These are phyloP conservation scores for Magnusiomyces ingens DNA, from an alignment of 1,139 yeast genomes.

Conservation along the genomic window DNA sequence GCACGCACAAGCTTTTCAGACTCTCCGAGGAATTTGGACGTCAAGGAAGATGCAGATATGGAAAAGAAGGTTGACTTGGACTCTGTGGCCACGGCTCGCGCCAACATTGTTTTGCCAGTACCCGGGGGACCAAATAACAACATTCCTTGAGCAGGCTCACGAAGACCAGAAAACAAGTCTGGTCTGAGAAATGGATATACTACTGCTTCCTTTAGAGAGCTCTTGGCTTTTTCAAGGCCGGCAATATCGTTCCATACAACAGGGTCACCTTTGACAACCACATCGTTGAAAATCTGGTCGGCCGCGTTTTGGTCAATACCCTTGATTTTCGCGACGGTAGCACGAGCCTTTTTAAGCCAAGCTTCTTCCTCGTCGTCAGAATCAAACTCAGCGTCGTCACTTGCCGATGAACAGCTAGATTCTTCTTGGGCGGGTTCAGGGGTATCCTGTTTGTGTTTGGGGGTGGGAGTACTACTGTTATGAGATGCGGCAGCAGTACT, in stretches of 20 bases:
- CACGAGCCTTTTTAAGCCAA: conserved; percentile 22
- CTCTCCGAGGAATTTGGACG: conserved; percentile 84
- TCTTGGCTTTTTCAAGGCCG: conserved; percentile 85
- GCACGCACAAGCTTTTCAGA: conserved; percentile 92
- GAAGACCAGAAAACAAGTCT: conserved; percentile 79
- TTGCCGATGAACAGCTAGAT: too few relatives aligned
- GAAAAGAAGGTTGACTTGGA: conserved; percentile 91
- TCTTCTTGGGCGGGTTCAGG: background rate
- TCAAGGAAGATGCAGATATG: conserved; percentile 84
- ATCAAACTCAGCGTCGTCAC: conserved; percentile 1
- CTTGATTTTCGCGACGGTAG: conserved; percentile 10
- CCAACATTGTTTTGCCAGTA: conserved; percentile 96
- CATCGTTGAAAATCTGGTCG: conserved; percentile 80
- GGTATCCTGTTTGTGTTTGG: background rate
- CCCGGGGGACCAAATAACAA: conserved; percentile 96
- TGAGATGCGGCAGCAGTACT: background rate
- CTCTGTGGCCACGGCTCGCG: conserved; percentile 96
- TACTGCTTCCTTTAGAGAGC: conserved; percentile 88
- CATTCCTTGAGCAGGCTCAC: conserved; percentile 98
- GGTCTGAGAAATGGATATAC: conserved; percentile 95
- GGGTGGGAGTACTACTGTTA: background rate
- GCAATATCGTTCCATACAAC: conserved; percentile 97
- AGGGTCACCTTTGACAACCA: conserved; percentile 90
- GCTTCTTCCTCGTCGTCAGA: conserved; percentile 19
- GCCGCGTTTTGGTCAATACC: conserved; percentile 45